Evolutionary conservation across 2,329 filamentous ascomycete genomes (phyloP).

Genomic region (Penicillium sp.): DNA sequence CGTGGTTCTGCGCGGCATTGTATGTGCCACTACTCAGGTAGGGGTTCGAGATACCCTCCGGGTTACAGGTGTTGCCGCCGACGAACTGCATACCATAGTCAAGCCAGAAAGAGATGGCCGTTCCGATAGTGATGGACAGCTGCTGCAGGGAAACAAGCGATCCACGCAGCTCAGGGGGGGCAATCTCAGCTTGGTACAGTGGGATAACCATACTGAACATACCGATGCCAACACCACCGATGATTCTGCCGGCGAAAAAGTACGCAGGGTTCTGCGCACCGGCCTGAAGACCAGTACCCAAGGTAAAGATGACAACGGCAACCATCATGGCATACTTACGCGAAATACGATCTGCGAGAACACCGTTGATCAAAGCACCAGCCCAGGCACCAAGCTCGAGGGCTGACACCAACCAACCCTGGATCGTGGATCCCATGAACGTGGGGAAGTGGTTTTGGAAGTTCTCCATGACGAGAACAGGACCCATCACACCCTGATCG

Average conservation of each 20-base stretch:
- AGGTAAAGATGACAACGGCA: constrained; percentile 35
- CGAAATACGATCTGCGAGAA: constrained; percentile 30
- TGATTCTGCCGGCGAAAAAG: constrained; percentile 30
- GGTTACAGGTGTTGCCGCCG: constrained; percentile 7
- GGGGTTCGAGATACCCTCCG: constrained; percentile 11
- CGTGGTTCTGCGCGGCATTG: constrained; percentile 65
- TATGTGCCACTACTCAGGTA: constrained; percentile 41
- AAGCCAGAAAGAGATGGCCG: constrained; percentile 56
- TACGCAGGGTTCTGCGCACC: constrained; percentile 30
- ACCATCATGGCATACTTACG: constrained; percentile 36
- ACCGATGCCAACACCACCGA: constrained; percentile 30
- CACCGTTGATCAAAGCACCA: constrained; percentile 32
- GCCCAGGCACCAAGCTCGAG: constrained; percentile 39
- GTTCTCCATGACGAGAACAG: constrained; percentile 39
- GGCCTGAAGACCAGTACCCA: constrained; percentile 28
- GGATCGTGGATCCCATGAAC: constrained; percentile 31
- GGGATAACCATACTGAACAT: constrained; percentile 35
- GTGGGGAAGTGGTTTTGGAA: constrained; percentile 37
- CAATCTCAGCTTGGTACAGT: constrained; percentile 30
- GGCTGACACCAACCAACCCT: constrained; percentile 35
- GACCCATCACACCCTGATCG: constrained; percentile 38
- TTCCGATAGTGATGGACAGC: constrained; percentile 58
- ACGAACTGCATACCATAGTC: constrained; percentile 58
- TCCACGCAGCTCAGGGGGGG: constrained; percentile 65
- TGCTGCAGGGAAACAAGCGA: constrained; percentile 65